Base-by-base conservation (phyloP, 2,329 filamentous ascomycete species). In the Fusarium sp. region DNA sequence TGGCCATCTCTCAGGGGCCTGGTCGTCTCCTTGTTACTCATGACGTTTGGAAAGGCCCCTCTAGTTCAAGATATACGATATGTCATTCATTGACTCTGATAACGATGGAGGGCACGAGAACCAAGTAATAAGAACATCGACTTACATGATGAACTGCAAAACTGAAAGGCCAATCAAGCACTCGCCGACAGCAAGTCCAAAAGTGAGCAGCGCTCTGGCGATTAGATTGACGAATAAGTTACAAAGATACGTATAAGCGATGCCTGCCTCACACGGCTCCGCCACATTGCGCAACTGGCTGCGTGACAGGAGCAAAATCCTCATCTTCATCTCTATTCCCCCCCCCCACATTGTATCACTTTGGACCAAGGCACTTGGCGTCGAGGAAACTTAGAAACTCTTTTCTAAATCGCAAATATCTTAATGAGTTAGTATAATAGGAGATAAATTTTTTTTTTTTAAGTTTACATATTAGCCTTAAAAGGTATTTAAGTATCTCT, bases 231-330 rank as follows among this genome's bases (percentile, higher is more conserved):
- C 31, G 31, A 31, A 31, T 2, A 31, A 31, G 31, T 2, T 31
- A 31, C 31, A 4, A 31, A 11, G 11, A 31, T 31, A 31, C 28
- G 28, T 11, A 31, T 31, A 11, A 31, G 12, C 12, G 12, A 31
- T 31, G 12, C 11, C 31, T 31, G 31, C 11, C 31, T 31, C 31
- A 31, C 11, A 5, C 31, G 2, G 4, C 31, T 31, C 31, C 4
- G 31, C 31, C 11, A 31, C 1, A 31, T 31, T 5, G 31, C 31
- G 31, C 4, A 31, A 12, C 5, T 1, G 4, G 4, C 4, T 31
- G 5, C 3, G 31, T 2, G 31, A 31, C 31, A 31, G 4, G 31
- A 31, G 4, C 31, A 31, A 31, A 31, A 31, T 31, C 11, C 0
- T 31, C 31, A 12, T 5, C 31, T 31, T 31, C 31, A 31, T 28